Base-by-base conservation (phyloP, 1,139 yeast species). In the Debaryomyces sp. region DNA sequence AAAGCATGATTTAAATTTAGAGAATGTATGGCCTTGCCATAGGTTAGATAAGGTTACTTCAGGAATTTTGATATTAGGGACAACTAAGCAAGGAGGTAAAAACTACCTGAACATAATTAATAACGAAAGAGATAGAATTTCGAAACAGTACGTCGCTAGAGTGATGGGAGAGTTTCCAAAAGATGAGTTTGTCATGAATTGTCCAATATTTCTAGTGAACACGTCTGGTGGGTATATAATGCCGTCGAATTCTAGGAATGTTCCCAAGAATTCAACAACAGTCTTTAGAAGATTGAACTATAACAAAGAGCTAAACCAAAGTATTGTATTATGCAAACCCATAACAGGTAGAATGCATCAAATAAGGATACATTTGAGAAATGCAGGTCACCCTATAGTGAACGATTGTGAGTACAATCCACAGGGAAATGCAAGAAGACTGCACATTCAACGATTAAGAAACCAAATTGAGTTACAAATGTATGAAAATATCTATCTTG, bases 301-400 rank as follows among this genome's bases (percentile, higher is more conserved):
- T 52, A 57, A 58, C 48, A 24, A 47, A 0, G 46, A 51, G 1
- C 34, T 57, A 10, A 60, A 84, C 55, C 77, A 85, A 48, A 80
- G 86, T 47, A 63, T 88, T 1, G 87, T 88, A 0, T 58, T 71
- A 44, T 87, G 96, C 59, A 72, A 68, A 52, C 96, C 96, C 0
- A 54, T 80, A 7, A 84, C 94, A 0, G 96, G 96, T 0, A 75
- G 87, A 56, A 86, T 88, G 56, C 96, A 88, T 62, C 96, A 88
- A 61, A 86, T 88, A 21, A 71, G 96, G 46, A 85, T 87, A 6
- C 96, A 88, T 66, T 64, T 88, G 27, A 75, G 88, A 23, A 76
- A 82, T 47, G 47, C 86, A 45, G 89, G 90, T 0, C 71, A 63
- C 54, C 94, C 96, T 0, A 89, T 89, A 9, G 77, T 73, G 1